Percentiles rank a stretch among this genome's conserved stretches.
Conservation (phyloP, 306 rosid species). For the Lathyrus oleraceus region DNA sequence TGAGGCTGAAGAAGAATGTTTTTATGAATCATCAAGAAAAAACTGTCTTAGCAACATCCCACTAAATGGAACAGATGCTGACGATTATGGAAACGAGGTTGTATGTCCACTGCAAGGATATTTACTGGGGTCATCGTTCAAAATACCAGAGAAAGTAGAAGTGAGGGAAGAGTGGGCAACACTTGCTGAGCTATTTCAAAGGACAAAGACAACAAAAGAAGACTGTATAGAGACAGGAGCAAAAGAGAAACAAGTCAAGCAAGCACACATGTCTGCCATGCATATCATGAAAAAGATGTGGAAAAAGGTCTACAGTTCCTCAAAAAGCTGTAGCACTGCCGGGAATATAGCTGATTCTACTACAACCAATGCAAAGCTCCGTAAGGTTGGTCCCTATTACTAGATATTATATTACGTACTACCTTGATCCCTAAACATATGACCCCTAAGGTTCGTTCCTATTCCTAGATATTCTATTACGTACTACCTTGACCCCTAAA, state of each 20-base stretch:
- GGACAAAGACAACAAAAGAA: slow-evolving; percentile 52
- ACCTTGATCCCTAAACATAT: too few species aligned
- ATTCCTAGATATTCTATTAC: slow-evolving; percentile 36
- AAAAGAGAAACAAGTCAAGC: slow-evolving; percentile 44
- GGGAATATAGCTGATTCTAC: slow-evolving; percentile 42
- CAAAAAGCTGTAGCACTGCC: slow-evolving; percentile 42
- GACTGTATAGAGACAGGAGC: slow-evolving; percentile 38
- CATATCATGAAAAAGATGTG: slow-evolving; percentile 64
- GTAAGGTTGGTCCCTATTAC: slow-evolving; percentile 61
- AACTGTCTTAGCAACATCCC: slow-evolving; percentile 70
- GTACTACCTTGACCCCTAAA: background rate
- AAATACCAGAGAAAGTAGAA: slow-evolving; percentile 53
- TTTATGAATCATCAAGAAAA: slow-evolving; percentile 66
- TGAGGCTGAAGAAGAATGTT: slow-evolving; percentile 64
- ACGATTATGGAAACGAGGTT: slow-evolving; percentile 53
- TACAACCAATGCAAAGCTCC: slow-evolving; percentile 62
- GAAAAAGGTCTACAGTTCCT: slow-evolving; percentile 51
- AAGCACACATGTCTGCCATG: slow-evolving; percentile 52
- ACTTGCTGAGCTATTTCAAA: slow-evolving; percentile 65
- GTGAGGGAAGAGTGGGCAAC: slow-evolving; percentile 64
- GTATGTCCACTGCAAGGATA: slow-evolving; percentile 91
- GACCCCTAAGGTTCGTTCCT: slow-evolving; percentile 73
- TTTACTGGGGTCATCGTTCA: slow-evolving; percentile 72
- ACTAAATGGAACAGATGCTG: slow-evolving; percentile 59
- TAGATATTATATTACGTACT: slow-evolving; percentile 32